These are phyloP conservation scores for Parmales sp. DNA, from an alignment of 108 stramenopile genomes.

Conservation along the genomic window DNA sequence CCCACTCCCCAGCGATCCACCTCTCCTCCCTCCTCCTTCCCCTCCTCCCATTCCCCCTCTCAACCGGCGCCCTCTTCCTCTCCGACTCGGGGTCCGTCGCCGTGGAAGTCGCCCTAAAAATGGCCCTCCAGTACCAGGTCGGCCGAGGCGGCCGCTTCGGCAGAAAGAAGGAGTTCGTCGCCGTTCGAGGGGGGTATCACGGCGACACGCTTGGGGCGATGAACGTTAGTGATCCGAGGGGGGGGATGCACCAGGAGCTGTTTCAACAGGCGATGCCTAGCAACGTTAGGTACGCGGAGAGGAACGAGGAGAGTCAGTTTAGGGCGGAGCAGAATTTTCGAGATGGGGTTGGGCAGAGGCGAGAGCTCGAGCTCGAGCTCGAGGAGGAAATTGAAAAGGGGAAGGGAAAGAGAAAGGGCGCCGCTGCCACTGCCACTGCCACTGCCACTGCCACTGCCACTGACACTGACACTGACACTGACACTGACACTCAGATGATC, in stretches of 20 bases:
- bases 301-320: too few species aligned
- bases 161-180: conserved; percentile 40
- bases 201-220: conserved; percentile 82
- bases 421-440: too few species aligned
- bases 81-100: conserved; percentile 62
- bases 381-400: too few species aligned
- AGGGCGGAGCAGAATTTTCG: too few species aligned
- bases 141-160: conserved; percentile 23
- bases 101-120: conserved; percentile 82
- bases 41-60: conserved; percentile 9
- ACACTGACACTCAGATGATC: too few species aligned
- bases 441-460: too few species aligned
- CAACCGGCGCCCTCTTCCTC: conserved; percentile 42
- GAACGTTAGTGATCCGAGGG: conserved; percentile 74
- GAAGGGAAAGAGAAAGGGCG: too few species aligned
- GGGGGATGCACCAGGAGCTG: conserved; percentile 77
- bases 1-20: conserved; percentile 58
- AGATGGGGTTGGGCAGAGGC: too few species aligned
- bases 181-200: conserved; percentile 69
- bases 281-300: too few species aligned
- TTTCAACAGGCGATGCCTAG: too few species aligned
- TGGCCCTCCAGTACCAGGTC: conserved; percentile 74
- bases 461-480: too few species aligned
- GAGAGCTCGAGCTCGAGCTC: too few species aligned
- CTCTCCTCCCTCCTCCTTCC: conserved; percentile 38